Conservation (phyloP, 1,139 yeast genomes). For the Lodderomyces margitis region DNA sequence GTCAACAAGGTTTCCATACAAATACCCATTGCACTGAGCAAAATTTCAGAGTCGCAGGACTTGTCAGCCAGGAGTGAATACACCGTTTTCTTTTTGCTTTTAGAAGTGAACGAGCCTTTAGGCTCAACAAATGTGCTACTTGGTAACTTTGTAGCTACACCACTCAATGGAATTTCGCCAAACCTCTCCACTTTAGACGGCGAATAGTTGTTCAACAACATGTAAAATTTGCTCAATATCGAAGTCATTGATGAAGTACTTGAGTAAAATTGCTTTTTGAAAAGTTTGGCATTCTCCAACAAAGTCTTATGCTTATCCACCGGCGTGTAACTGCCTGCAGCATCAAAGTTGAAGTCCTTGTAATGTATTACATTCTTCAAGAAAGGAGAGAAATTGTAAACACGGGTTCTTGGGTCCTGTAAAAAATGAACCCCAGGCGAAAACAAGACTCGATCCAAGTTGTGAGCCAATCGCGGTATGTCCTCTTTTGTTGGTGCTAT, state of each 20-base stretch:
- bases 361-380: slow-evolving; percentile 63
- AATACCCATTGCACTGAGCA: slow-evolving; percentile 77
- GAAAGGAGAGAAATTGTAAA: slow-evolving; percentile 65
- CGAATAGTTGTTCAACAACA: slow-evolving; percentile 56
- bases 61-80: slow-evolving; percentile 74
- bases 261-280: slow-evolving; percentile 53
- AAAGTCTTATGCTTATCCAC: slow-evolving; percentile 65
- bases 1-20: slow-evolving; percentile 74
- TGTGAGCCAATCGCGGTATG: slow-evolving; percentile 53
- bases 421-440: slow-evolving; percentile 83
- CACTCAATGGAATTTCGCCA: slow-evolving; percentile 36
- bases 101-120: slow-evolving; percentile 20
- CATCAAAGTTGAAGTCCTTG: slow-evolving; percentile 63
- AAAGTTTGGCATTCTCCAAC: slow-evolving; percentile 45
- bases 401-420: slow-evolving; percentile 73
- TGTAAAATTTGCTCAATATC: slow-evolving; percentile 70
- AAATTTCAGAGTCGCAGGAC: slow-evolving; percentile 63
- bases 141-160: slow-evolving; percentile 31
- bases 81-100: slow-evolving; percentile 29
- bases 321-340: slow-evolving; percentile 57
- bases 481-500: slow-evolving; percentile 23
- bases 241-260: slow-evolving; percentile 90
- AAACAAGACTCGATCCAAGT: slow-evolving; percentile 66
- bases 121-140: slow-evolving; percentile 42
- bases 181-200: slow-evolving; percentile 24